Percentiles rank a stretch among this genome's conserved stretches.
These are phyloP conservation scores for Orbilia oligospora DNA, from an alignment of 2,329 filamentous ascomycete genomes.

Conservation along the genomic window DNA sequence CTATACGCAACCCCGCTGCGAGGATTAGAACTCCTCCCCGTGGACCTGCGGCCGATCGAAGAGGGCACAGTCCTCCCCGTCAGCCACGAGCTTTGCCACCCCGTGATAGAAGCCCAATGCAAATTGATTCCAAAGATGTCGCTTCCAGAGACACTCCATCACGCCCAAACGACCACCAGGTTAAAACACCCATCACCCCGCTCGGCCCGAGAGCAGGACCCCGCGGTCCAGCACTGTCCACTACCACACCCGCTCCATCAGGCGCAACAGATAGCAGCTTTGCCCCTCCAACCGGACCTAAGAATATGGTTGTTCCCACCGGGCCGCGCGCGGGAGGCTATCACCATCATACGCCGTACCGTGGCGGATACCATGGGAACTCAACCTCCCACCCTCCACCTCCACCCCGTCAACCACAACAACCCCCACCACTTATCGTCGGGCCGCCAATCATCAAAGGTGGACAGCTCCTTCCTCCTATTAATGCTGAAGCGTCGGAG, in stretches of 20 bases:
- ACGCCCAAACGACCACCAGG: constrained; percentile 20
- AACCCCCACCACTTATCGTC: constrained; percentile 43
- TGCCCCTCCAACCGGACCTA: constrained; percentile 75
- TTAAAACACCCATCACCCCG: constrained; percentile 32
- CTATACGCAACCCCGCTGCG: constrained; percentile 18
- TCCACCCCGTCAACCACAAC: constrained; percentile 54
- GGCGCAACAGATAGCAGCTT: constrained; percentile 74
- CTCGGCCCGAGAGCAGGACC: constrained; percentile 17
- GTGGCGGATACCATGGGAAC: constrained; percentile 63
- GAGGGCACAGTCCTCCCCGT: constrained; percentile 40
- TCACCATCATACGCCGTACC: constrained; percentile 62
- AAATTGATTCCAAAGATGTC: constrained; percentile 51
- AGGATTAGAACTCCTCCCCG: constrained; percentile 44
- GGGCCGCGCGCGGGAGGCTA: constrained; percentile 49
- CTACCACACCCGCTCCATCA: constrained; percentile 67
- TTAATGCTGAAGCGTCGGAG: constrained; percentile 63
- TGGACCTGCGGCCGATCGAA: constrained; percentile 50
- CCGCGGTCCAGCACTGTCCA: constrained; percentile 15
- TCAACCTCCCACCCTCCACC: constrained; percentile 59
- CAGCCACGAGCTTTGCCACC: constrained; percentile 46
- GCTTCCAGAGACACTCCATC: constrained; percentile 36
- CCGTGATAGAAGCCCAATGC: constrained; percentile 52
- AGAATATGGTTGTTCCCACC: constrained; percentile 68
- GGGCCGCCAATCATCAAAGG: constrained; percentile 62
- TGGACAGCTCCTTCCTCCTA: constrained; percentile 63